Conservation (phyloP, 495 filamentous ascomycete species). For the Neurospora tetraspora region DNA sequence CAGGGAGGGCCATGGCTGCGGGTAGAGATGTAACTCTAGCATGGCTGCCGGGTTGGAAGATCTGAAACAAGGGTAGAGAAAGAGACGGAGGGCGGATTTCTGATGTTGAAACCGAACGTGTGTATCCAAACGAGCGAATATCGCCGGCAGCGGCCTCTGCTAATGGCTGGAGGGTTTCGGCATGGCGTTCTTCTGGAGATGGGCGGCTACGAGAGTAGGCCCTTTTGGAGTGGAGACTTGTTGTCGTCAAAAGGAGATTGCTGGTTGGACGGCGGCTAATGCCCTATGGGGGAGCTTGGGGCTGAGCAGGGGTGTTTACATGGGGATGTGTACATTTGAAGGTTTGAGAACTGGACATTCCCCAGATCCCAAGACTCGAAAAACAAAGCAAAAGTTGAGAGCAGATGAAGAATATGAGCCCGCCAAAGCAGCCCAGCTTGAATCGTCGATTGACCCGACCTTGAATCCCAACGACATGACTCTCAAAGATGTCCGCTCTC, state of each 20-base stretch:
- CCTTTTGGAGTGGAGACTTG: constrained; percentile 13
- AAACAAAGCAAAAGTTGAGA: background rate
- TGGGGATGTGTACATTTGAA: background rate
- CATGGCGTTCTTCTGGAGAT: constrained; percentile 41
- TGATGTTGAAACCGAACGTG: constrained; percentile 35
- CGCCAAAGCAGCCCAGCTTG: background rate
- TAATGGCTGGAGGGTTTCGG: constrained; percentile 36
- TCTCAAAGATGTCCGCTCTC: background rate
- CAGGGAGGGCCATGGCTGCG: background rate
- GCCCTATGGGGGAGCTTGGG: constrained; percentile 10
- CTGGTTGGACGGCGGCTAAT: constrained; percentile 34
- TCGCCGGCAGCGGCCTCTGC: constrained; percentile 29
- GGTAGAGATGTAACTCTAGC: constrained; percentile 7
- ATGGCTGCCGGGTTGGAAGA: constrained; percentile 11
- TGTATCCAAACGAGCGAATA: constrained; percentile 38
- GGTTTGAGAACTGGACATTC: background rate
- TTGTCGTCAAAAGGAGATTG: constrained; percentile 7
- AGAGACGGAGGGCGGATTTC: constrained; percentile 20
- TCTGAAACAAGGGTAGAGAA: constrained; percentile 37
- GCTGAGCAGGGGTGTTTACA: constrained; percentile 1
- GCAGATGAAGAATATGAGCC: background rate
- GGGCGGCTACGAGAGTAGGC: constrained; percentile 36
- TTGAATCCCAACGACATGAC: background rate
- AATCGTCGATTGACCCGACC: background rate
- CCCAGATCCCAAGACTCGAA: background rate